Evolutionary conservation across 139 green algal genomes (phyloP), one percentile per base, ranked within the genome.

Genomic region (Limnomonas spitsbergensis): DNA sequence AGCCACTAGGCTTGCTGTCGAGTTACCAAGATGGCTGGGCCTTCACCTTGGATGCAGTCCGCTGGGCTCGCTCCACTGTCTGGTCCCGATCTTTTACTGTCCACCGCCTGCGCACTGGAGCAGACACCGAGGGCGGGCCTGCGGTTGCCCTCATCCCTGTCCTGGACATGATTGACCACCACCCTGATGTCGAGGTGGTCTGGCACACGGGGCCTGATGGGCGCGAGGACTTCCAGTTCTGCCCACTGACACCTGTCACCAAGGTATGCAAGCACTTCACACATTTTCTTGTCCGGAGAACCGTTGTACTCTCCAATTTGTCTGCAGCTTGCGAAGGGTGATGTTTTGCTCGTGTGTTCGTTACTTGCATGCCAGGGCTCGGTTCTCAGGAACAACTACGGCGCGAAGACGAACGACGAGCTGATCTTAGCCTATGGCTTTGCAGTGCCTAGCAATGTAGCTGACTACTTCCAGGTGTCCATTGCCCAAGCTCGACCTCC

Each of bases 31-130:
- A 69, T 35, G 80, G 66, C 29, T 90, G 86, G 86, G 73, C 34
- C 0, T 4, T 77, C 36, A 84, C 77, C 7, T n/a, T 53, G 31
- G 76, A 76, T 27, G 86, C 81, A 0, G 77, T 78, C 1, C 52
- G 61, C 9, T 92, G 88, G 88, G 88, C 85, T 0, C 75, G 81
- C 66, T 84, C 72, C 1, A 77, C 82, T 1, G 88, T 92, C 34
- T 92, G 88, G 88, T 89, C 83, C 7, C 76, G 88, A 3, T 82
- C 85, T 20, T 92, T 92, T 83, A 90, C 79, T 4, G 76, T 92
- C 1, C 72, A 80, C 24, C 71, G 52, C 0, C 35, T 87, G 27
- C 24, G 70, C 70, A 32, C 37, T 6, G 4, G 39, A 67, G 27
- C 39, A 36, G 39, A n/a, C 61, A 74, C 20, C 14, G 14, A 61